These are phyloP conservation scores for Pythium insidiosum DNA, from an alignment of 352 stramenopile genomes.

Conservation along the genomic window DNA sequence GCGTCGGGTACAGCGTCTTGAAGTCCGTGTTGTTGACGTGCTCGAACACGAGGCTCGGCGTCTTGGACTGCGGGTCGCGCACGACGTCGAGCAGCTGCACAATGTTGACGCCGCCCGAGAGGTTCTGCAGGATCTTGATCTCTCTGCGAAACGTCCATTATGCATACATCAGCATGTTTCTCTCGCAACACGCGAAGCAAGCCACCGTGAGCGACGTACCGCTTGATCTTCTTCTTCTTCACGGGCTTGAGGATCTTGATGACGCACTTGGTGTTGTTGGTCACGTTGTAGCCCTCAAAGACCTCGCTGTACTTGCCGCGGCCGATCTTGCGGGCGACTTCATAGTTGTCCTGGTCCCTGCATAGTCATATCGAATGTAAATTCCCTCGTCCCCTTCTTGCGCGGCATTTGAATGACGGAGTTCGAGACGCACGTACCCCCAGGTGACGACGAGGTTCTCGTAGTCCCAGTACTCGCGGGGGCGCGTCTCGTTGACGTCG, in stretches of 20 bases:
- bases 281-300: constrained; percentile 96
- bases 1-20: constrained; percentile 98
- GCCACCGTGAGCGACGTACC: constrained; percentile 38
- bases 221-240: constrained; percentile 99
- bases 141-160: constrained; percentile 57
- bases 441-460: constrained; percentile 97
- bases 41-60: constrained; percentile 97
- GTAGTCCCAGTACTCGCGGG: constrained; percentile 99
- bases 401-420: no score
- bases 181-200: no score
- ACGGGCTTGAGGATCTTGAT: constrained; percentile 99
- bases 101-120: constrained; percentile 98
- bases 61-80: constrained; percentile 97
- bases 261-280: constrained; percentile 96
- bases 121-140: constrained; percentile 99
- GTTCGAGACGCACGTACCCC: constrained; percentile 41
- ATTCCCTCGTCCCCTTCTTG: not conserved
- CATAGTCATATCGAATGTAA: constrained; percentile 6
- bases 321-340: constrained; percentile 99
- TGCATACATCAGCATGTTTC: not conserved
- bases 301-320: constrained; percentile 99
- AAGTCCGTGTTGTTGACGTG: constrained; percentile 99
- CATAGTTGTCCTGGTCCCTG: constrained; percentile 98
- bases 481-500: constrained; percentile 94
- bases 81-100: constrained; percentile 99